Evolutionary conservation across 2,329 filamentous ascomycete genomes (phyloP).

Genomic region (Ramichloridium luteum): DNA sequence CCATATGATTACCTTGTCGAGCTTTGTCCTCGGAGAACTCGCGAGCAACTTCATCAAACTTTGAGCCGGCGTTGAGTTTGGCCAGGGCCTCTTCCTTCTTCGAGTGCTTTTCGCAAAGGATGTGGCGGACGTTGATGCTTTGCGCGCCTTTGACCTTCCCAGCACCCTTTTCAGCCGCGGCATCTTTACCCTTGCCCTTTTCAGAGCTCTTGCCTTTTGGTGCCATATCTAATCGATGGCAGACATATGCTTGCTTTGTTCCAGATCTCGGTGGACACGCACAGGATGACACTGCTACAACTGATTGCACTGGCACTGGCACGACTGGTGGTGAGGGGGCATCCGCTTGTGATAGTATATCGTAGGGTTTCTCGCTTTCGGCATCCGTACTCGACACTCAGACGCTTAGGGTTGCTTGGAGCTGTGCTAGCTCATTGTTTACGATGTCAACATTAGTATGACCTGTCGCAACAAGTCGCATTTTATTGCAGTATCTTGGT

Average conservation of each 20-base stretch:
- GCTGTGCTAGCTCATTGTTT: too few relatives aligned
- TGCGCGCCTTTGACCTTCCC: constrained; percentile 45
- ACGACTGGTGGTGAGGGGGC: too few relatives aligned
- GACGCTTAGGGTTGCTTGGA: too few relatives aligned
- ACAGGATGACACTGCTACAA: too few relatives aligned
- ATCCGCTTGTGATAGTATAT: too few relatives aligned
- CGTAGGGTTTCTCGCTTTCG: too few relatives aligned
- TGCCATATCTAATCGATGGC: constrained; percentile 16
- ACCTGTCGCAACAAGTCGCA: too few relatives aligned
- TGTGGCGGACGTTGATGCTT: constrained; percentile 62
- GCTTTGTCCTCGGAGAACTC: constrained; percentile 70
- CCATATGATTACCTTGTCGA: constrained; percentile 43
- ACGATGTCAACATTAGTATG: too few relatives aligned
- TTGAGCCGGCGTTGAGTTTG: constrained; percentile 53
- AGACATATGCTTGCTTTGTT: too few relatives aligned
- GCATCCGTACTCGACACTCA: too few relatives aligned
- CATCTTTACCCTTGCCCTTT: constrained; percentile 17
- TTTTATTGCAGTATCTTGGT: constrained; percentile 1
- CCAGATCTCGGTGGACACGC: too few relatives aligned
- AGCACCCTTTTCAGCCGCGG: constrained; percentile 12
- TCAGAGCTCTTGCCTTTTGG: constrained; percentile 22
- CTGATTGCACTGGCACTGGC: too few relatives aligned
- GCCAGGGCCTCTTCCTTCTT: constrained; percentile 65
- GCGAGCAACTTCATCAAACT: constrained; percentile 63
- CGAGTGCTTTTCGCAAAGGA: constrained; percentile 64